phyloP scores from a whole-genome alignment of 805 yeast species.

The Lipomyces sp. region DNA sequence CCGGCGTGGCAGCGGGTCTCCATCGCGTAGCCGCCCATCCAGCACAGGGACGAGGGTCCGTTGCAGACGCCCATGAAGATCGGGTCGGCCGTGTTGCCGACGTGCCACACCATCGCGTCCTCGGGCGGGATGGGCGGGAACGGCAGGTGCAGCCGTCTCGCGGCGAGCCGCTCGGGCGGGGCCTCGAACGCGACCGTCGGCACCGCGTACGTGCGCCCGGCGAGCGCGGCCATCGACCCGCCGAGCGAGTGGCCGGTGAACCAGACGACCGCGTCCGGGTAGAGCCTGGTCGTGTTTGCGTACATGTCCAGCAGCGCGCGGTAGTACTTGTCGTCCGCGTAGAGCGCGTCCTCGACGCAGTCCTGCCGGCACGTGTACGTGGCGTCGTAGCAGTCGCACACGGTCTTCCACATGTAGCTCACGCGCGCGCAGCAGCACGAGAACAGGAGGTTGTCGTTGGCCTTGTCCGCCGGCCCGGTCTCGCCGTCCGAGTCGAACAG shows the following conservation, averaged over 20 bases:
- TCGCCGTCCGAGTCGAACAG: slow-evolving; percentile 51
- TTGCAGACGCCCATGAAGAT: slow-evolving; percentile 95
- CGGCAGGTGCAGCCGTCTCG: slow-evolving; percentile 83
- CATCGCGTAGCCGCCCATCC: slow-evolving; percentile 95
- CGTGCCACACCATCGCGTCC: slow-evolving; percentile 85
- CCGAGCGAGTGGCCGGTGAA: slow-evolving; percentile 94
- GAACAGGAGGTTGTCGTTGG: slow-evolving; percentile 83
- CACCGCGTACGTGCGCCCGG: slow-evolving; percentile 87
- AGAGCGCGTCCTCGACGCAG: slow-evolving; percentile 77
- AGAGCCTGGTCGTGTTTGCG: slow-evolving; percentile 61
- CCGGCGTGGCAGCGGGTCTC: slow-evolving; percentile 96
- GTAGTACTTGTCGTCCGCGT: slow-evolving; percentile 77
- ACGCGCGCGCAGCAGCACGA: slow-evolving; percentile 97
- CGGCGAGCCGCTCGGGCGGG: slow-evolving; percentile 86
- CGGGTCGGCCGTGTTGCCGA: slow-evolving; percentile 97
- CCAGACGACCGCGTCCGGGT: slow-evolving; percentile 79
- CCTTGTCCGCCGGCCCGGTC: slow-evolving; percentile 76
- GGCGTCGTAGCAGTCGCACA: slow-evolving; percentile 84
- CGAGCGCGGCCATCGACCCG: slow-evolving; percentile 74
- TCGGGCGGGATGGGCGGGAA: slow-evolving; percentile 71
- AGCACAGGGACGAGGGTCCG: slow-evolving; percentile 88
- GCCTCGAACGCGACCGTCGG: slow-evolving; percentile 92
- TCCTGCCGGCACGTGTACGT: slow-evolving; percentile 86
- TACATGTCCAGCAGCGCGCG: slow-evolving; percentile 76
- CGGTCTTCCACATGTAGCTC: slow-evolving; percentile 90